Conservation (phyloP, 106 monocot genomes). For the Acorus calamus region DNA sequence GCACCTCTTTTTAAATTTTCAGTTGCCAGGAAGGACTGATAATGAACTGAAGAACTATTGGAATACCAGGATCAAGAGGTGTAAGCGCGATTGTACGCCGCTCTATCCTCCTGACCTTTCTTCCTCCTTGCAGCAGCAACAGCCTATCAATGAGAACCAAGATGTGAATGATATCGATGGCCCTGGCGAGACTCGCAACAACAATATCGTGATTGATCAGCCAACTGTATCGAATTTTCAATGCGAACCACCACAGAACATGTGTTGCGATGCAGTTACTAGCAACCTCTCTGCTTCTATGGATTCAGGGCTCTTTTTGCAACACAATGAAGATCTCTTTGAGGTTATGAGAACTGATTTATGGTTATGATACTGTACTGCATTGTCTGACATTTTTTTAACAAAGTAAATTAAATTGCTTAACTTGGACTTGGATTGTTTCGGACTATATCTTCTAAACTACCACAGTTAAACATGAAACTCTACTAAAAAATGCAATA, state of each 20-base stretch:
- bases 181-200: conserved; percentile 6
- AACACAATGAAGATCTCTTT: too few relatives aligned
- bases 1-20: neutral
- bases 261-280: neutral
- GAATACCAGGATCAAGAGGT: conserved; percentile 56
- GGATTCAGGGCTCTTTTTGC: too few relatives aligned
- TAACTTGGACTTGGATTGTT: too few relatives aligned
- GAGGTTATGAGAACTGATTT: too few relatives aligned
- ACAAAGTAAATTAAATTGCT: too few relatives aligned
- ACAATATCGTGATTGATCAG: conserved; percentile 13
- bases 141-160: conserved; percentile 16
- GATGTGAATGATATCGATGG: conserved; percentile 1
- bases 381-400: too few relatives aligned
- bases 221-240: conserved; percentile 14
- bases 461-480: too few relatives aligned
- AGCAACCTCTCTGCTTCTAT: too few relatives aligned
- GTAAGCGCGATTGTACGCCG: conserved; percentile 39
- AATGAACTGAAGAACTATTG: conserved; percentile 77
- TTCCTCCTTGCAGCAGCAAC: neutral
- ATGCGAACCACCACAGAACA: conserved; percentile 1
- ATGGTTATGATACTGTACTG: too few relatives aligned
- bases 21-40: conserved; percentile 73
- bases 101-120: conserved; percentile 26
- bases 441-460: too few relatives aligned
- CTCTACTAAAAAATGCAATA: too few relatives aligned